These are phyloP conservation scores for Heimioporus sp. DNA, from an alignment of 768 basidiomycete genomes.

Conservation along the genomic window DNA sequence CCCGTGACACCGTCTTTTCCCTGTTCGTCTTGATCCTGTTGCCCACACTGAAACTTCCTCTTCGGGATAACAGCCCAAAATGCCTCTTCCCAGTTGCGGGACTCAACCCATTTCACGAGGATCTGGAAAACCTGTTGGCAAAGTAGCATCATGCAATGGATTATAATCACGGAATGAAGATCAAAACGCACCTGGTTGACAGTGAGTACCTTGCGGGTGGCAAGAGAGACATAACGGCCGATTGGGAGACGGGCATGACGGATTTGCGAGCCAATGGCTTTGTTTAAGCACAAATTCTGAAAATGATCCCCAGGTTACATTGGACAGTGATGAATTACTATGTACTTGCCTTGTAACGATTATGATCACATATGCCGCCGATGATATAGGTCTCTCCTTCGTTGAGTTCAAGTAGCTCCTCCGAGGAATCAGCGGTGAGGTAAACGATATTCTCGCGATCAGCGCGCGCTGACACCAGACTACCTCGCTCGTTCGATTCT, in stretches of 20 bases:
- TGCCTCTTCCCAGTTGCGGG: slow-evolving; percentile 80
- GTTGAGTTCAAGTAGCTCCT: slow-evolving; percentile 79
- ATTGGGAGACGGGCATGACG: slow-evolving; percentile 92
- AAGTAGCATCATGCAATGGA: background rate
- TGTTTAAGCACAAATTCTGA: slow-evolving; percentile 87
- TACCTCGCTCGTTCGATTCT: slow-evolving; percentile 1
- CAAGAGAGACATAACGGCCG: slow-evolving; percentile 82
- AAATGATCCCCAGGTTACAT: slow-evolving; percentile 4
- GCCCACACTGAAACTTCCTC: slow-evolving; percentile 68
- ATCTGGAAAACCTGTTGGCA: slow-evolving; percentile 74
- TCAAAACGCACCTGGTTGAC: slow-evolving; percentile 72
- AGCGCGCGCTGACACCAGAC: slow-evolving; percentile 7
- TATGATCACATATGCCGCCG: slow-evolving; percentile 93
- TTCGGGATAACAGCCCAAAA: slow-evolving; percentile 89
- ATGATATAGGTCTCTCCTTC: slow-evolving; percentile 91
- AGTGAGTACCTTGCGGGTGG: slow-evolving; percentile 93
- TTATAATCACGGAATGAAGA: background rate
- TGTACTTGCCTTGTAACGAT: slow-evolving; percentile 80
- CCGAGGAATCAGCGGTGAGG: slow-evolving; percentile 89
- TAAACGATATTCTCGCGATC: slow-evolving; percentile 69
- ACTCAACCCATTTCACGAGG: slow-evolving; percentile 85
- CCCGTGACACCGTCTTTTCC: background rate
- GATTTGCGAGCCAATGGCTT: slow-evolving; percentile 71
- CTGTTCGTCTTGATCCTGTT: slow-evolving; percentile 12
- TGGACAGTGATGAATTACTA: background rate